Conservation (phyloP, 2,329 filamentous ascomycete species). For the Aspergillus uvarum region DNA sequence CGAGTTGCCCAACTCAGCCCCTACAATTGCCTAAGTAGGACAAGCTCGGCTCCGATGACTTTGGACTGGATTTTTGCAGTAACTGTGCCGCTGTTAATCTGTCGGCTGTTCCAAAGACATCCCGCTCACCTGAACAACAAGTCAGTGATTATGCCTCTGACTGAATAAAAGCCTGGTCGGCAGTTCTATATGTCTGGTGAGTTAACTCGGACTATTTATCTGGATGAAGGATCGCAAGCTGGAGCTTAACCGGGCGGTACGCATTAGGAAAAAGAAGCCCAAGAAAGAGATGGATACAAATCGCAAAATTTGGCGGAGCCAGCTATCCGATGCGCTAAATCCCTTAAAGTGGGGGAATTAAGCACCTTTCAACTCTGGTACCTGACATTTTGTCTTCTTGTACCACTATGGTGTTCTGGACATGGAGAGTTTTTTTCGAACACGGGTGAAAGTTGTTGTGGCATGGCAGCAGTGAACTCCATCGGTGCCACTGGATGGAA, state of each 20-base stretch:
- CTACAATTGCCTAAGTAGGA: conserved; percentile 18
- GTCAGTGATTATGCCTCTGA: too few species aligned
- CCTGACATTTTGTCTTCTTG: conserved; percentile 12
- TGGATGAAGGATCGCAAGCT: too few species aligned
- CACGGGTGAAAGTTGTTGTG: not conserved
- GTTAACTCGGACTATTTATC: too few species aligned
- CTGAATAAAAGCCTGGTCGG: too few species aligned
- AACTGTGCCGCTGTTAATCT: too few species aligned
- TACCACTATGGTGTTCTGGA: not conserved
- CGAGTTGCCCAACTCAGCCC: conserved; percentile 16
- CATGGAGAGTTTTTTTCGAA: not conserved
- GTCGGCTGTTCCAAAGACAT: too few species aligned
- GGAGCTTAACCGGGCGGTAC: too few species aligned
- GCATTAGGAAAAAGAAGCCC: not conserved
- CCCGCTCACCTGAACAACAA: too few species aligned
- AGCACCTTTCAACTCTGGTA: conserved; percentile 13
- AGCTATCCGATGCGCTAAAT: conserved; percentile 5
- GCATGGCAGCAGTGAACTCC: conserved; percentile 3
- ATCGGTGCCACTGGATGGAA: not conserved
- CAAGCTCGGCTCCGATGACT: conserved; percentile 4
- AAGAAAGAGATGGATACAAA: conserved; percentile 2
- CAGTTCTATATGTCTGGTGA: too few species aligned
- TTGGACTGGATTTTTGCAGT: not conserved
- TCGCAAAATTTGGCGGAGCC: not conserved
- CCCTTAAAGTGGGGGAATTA: conserved; percentile 6